phyloP scores from a whole-genome alignment of 176 grass and related monocot genomes.

The maize (Zea mays) region Zm-B73-REFERENCE-NAM-5.0 NC_050101.1:108260001-108260500 shows the following conservation, averaged over 20 bases:
- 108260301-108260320: no score
- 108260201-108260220: no score
- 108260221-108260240: no score
- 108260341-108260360: background rate
- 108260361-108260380: background rate
- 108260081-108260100: background rate
- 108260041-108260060: background rate
- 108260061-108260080: background rate
- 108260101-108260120: background rate
- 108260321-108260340: no score
- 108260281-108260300: no score
- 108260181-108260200: no score
- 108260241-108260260: no score
- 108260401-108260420: background rate
- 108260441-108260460: background rate
- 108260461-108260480: background rate
- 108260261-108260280: no score
- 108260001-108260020: background rate
- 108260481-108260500: background rate
- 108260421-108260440: background rate
- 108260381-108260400: background rate
- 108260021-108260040: background rate
- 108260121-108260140: background rate
- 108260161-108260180: no score
- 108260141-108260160: no score